Evolutionary conservation across 257 asterid genomes (phyloP), one percentile per base, ranked within the genome.

Genomic region (Nicotiana knightiana): DNA sequence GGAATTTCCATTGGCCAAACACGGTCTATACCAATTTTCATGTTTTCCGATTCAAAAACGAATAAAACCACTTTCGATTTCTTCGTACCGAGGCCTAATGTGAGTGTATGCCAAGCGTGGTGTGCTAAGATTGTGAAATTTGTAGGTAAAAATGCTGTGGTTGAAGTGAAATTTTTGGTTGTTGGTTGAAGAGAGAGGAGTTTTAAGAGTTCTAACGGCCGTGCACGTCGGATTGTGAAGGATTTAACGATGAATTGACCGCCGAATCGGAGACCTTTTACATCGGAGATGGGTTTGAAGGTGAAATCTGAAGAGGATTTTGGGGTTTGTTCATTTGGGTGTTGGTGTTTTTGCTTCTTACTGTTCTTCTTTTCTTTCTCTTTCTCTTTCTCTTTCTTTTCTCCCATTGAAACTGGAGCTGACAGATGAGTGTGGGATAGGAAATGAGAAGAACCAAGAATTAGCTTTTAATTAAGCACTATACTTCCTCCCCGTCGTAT

Each of bases 91-190:
- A 96, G 91, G 48, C 99, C 98, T 3, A 96, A 83, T 1, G 99
- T 94, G 16, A 96, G 91, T 1, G 99, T 96, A 85, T 96, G 98
- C 98, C 99, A 96, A 7, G 99, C 99, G 82, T 91, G 97, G 87
- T 96, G 99, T 0, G 99, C 99, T 32, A 96, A 91, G 85, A 96
- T 96, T 30, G 99, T 96, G 92, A 96, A 96, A 82, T 96, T 96
- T 17, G 98, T 94, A 8, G 99, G 98, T 55, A 96, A 80, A 84
- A 85, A 96, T 0, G 93, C 93, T 63, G 97, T 88, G 79, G 95
- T 88, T 67, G 99, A 96, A n/a, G 94, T 82, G 81, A 96, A 90
- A 79, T 3, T 75, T 62, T 48, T 66, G 43, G 70, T 77, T 33
- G 63, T 81, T 35, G 81, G 30, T 21, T 91, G 90, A 5, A 96